Evolutionary conservation across 1,139 yeast genomes (phyloP).

Genomic region (Schwanniomyces etchellsii): DNA sequence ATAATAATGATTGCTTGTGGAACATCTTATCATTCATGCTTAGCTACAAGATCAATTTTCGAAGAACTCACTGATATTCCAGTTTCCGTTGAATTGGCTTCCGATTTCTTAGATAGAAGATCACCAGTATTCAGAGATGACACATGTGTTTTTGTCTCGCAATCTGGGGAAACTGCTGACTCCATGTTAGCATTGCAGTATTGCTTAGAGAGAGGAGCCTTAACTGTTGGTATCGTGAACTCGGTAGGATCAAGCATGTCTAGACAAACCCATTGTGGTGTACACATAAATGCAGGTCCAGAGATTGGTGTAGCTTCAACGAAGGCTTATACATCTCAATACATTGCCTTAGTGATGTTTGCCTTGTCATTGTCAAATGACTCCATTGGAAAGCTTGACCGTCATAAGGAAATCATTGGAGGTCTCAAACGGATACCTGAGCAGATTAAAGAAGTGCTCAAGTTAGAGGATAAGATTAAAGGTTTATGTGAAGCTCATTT

Average conservation of each 20-base stretch:
- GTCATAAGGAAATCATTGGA: slow-evolving; percentile 81
- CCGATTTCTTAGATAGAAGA: slow-evolving; percentile 92
- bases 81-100: slow-evolving; percentile 92
- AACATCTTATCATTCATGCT: slow-evolving; percentile 96
- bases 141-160: slow-evolving; percentile 95
- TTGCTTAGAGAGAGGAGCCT: slow-evolving; percentile 95
- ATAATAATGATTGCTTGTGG: slow-evolving; percentile 99
- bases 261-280: slow-evolving; percentile 97
- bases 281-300: slow-evolving; percentile 98
- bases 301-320: slow-evolving; percentile 99
- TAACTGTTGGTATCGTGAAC: slow-evolving; percentile 91
- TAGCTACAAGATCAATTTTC: slow-evolving; percentile 93
- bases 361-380: slow-evolving; percentile 93
- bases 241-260: slow-evolving; percentile 96
- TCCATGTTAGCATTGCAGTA: slow-evolving; percentile 94
- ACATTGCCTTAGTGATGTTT: slow-evolving; percentile 94
- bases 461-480: slow-evolving; percentile 70
- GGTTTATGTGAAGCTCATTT: slow-evolving; percentile 66
- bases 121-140: slow-evolving; percentile 98
- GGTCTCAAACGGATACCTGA: slow-evolving; percentile 82
- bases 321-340: slow-evolving; percentile 97
- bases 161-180: slow-evolving; percentile 99
- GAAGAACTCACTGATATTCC: slow-evolving; percentile 97
- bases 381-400: slow-evolving; percentile 65
- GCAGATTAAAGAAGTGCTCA: slow-evolving; percentile 75